Evolutionary conservation across 371 early-diverging fungal genomes (phyloP).

Genomic region (Mucor ambiguus): DNA sequence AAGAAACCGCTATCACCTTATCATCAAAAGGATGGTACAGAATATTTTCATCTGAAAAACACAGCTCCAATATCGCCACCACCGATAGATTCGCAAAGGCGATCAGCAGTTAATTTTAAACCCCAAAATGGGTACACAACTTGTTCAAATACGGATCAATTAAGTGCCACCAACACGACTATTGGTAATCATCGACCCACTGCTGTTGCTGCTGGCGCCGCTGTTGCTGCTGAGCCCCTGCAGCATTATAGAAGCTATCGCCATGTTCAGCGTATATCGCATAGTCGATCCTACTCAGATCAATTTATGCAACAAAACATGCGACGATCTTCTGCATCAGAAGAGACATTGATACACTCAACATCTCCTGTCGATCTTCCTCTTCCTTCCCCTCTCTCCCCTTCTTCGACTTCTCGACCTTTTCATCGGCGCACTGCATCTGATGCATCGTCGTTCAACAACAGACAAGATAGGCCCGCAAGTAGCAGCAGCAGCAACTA

Average conservation of each 20-base stretch:
- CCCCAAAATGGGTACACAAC: not conserved
- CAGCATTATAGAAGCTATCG: not conserved
- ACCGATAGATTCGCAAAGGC: not conserved
- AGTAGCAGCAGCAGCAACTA: not conserved
- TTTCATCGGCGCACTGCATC: slow-evolving; percentile 13
- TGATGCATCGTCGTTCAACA: not conserved
- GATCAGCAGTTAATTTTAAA: not conserved
- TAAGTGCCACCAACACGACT: not conserved
- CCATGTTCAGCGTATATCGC: slow-evolving; percentile 1
- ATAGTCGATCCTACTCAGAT: slow-evolving; percentile 19
- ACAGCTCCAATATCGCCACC: not conserved
- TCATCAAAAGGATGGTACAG: not conserved
- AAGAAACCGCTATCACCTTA: not conserved
- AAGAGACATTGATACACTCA: not conserved
- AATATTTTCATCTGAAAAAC: not conserved
- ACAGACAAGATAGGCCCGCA: not conserved
- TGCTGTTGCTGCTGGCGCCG: not conserved
- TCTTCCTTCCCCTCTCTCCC: not conserved
- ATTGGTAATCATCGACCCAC: not conserved
- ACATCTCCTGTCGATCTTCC: slow-evolving; percentile 8
- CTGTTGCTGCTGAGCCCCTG: not conserved
- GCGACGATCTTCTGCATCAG: slow-evolving; percentile 17
- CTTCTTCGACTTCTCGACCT: not conserved
- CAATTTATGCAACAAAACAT: slow-evolving; percentile 10
- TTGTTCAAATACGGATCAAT: not conserved